Evolutionary conservation across 2,329 filamentous ascomycete genomes (phyloP).

Genomic region (Grosmannia serpens): DNA sequence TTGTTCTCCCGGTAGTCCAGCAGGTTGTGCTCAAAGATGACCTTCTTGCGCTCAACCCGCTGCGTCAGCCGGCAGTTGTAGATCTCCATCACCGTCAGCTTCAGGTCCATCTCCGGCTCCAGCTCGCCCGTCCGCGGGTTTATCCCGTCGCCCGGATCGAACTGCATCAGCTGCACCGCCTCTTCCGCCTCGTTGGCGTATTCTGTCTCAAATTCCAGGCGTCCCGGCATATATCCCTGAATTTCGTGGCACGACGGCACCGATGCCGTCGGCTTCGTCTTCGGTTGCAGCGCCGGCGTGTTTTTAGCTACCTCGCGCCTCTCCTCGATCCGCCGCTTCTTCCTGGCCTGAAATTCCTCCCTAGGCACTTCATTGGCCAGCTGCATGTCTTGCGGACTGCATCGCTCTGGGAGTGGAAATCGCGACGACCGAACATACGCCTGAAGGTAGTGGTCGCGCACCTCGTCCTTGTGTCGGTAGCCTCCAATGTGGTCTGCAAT

Average conservation of each 20-base stretch:
- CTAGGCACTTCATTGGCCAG: conserved; percentile 72
- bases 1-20: conserved; percentile 90
- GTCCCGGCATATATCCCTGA: conserved; percentile 96
- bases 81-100: conserved; percentile 96
- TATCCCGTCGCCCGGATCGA: conserved; percentile 88
- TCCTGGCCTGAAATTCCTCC: conserved; percentile 84
- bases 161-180: conserved; percentile 95
- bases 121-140: conserved; percentile 74
- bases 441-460: conserved; percentile 83
- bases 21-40: conserved; percentile 90
- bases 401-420: conserved; percentile 80
- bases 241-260: conserved; percentile 96
- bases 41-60: conserved; percentile 86
- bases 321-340: conserved; percentile 88
- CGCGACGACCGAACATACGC: conserved; percentile 74
- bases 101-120: conserved; percentile 93
- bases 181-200: conserved; percentile 97
- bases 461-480: conserved; percentile 88
- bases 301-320: conserved; percentile 79
- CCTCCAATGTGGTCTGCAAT: conserved; percentile 97
- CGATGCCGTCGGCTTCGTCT: conserved; percentile 91
- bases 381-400: conserved; percentile 68
- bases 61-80: conserved; percentile 89
- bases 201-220: conserved; percentile 93
- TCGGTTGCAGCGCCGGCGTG: conserved; percentile 71